Evolutionary conservation across 108 stramenopile genomes (phyloP).

Genomic region (Pseudonitzschia delicatissima): DNA sequence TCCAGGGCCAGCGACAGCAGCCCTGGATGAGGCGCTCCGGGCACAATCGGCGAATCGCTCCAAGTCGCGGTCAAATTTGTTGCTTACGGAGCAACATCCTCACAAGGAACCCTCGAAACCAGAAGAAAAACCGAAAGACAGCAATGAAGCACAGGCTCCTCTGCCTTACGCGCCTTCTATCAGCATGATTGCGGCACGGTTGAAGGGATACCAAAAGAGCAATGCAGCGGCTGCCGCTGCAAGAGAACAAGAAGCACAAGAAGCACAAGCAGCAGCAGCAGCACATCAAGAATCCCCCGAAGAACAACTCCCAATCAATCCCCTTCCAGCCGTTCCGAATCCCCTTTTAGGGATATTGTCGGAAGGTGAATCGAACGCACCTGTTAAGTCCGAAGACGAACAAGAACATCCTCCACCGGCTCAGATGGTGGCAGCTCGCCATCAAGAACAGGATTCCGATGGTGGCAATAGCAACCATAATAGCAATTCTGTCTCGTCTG

Average conservation of each 20-base stretch:
- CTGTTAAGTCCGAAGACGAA: not conserved
- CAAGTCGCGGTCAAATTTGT: not conserved
- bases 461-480: not conserved
- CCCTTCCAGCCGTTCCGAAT: constrained; percentile 1
- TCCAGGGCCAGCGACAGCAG: constrained; percentile 2
- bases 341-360: not conserved
- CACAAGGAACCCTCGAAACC: not conserved
- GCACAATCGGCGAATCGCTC: not conserved
- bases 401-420: too few relatives aligned
- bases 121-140: not conserved
- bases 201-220: not conserved
- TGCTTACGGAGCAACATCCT: not conserved
- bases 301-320: not conserved
- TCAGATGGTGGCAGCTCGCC: not conserved
- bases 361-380: not conserved
- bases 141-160: not conserved
- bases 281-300: too few relatives aligned
- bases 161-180: constrained; percentile 8
- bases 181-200: constrained; percentile 8
- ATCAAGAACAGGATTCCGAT: too few relatives aligned
- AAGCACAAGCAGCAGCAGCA: not conserved
- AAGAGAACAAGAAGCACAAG: not conserved
- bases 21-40: constrained; percentile 1
- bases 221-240: not conserved
- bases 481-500: not conserved